phyloP scores from a whole-genome alignment of 2,329 filamentous ascomycete species.

The Colletotrichum abscissum region DNA sequence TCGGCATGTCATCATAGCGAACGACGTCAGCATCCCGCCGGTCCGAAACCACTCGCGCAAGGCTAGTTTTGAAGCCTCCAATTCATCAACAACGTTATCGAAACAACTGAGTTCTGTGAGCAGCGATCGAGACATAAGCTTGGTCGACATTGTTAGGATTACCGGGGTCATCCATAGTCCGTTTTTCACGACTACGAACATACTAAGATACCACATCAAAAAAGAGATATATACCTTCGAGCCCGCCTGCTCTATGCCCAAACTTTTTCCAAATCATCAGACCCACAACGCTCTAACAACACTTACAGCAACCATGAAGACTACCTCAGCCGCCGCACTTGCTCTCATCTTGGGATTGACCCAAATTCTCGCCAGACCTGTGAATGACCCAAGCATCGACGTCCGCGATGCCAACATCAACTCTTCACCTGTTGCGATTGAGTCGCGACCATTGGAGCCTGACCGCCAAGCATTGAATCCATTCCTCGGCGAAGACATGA shows the following conservation, averaged over 20 bases:
- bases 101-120: not conserved
- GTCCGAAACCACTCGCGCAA: not conserved
- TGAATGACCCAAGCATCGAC: not conserved
- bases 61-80: too few species aligned
- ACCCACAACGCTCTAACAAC: not conserved
- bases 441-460: not conserved
- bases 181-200: not conserved
- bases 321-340: not conserved
- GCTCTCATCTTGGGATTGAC: not conserved
- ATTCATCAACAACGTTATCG: not conserved
- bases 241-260: not conserved
- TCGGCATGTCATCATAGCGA: not conserved
- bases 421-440: not conserved
- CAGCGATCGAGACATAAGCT: not conserved
- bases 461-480: not conserved
- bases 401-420: not conserved
- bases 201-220: not conserved
- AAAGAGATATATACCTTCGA: not conserved
- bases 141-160: not conserved
- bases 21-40: conserved; percentile 10
- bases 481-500: not conserved
- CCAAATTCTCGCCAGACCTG: not conserved
- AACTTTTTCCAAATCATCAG: not conserved
- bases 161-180: not conserved
- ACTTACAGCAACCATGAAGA: conserved; percentile 1